A percentile compares a stretch with the other conserved stretches of the same genome.
Evolutionary conservation across 768 basidiomycete genomes (phyloP).

Genomic region (Lyophyllum semitale): DNA sequence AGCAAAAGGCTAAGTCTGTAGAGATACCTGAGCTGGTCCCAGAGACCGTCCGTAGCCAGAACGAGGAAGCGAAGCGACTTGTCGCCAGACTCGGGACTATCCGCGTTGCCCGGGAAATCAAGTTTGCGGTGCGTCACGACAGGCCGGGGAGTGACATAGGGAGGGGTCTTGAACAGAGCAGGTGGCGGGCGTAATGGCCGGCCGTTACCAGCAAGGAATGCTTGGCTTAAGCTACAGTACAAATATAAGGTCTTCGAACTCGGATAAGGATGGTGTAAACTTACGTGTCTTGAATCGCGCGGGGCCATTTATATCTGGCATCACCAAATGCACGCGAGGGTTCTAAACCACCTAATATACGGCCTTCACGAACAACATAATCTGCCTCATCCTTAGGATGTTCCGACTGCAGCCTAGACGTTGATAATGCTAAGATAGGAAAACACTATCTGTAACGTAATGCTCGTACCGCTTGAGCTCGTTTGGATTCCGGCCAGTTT

Average conservation of each 20-base stretch:
- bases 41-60: conserved; percentile 86
- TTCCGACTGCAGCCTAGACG: conserved; percentile 70
- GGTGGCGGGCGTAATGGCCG: conserved; percentile 61
- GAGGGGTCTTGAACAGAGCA: conserved; percentile 76
- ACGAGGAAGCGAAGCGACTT: conserved; percentile 74
- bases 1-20: not conserved
- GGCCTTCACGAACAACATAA: conserved; percentile 75
- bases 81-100: conserved; percentile 21
- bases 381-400: conserved; percentile 78
- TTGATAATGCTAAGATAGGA: not conserved
- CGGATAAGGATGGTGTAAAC: conserved; percentile 21
- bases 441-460: not conserved
- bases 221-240: conserved; percentile 48
- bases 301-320: conserved; percentile 87
- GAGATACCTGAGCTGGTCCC: conserved; percentile 60
- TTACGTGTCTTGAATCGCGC: conserved; percentile 70
- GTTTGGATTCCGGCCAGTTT: conserved; percentile 88
- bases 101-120: conserved; percentile 43
- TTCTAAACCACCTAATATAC: conserved; percentile 86
- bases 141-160: conserved; percentile 87
- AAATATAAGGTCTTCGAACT: conserved; percentile 1
- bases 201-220: conserved; percentile 67
- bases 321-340: conserved; percentile 89
- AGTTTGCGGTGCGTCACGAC: conserved; percentile 80
- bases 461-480: conserved; percentile 75